Percentiles rank a stretch among this genome's conserved stretches.
These are phyloP conservation scores for Acmispon strigosus DNA, from an alignment of 306 rosid genomes.

Conservation along the genomic window DNA sequence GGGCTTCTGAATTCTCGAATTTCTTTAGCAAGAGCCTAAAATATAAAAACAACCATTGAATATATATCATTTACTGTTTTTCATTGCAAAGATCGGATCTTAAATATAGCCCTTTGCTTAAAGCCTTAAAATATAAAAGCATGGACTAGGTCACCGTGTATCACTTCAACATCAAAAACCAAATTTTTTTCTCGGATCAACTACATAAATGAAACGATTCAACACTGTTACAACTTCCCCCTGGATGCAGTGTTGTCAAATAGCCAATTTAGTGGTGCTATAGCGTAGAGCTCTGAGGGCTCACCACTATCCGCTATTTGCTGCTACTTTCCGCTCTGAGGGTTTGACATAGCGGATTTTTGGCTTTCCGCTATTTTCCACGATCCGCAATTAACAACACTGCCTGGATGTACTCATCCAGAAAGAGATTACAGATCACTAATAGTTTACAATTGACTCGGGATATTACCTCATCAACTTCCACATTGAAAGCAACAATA, in stretches of 20 bases:
- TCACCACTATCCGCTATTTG: too few species aligned
- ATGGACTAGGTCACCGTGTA: not conserved
- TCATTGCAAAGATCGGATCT: not conserved
- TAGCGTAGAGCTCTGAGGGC: too few species aligned
- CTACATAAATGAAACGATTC: too few species aligned
- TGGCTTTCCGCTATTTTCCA: too few species aligned
- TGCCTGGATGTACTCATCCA: not conserved
- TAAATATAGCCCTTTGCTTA: not conserved
- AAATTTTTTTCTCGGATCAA: too few species aligned
- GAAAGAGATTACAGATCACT: not conserved
- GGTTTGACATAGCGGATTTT: too few species aligned
- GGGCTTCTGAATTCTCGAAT: conserved; percentile 92
- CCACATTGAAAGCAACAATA: conserved; percentile 82
- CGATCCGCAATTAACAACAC: too few species aligned
- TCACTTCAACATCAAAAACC: not conserved
- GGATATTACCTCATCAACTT: conserved; percentile 78
- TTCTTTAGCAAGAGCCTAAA: conserved; percentile 81
- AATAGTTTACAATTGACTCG: not conserved
- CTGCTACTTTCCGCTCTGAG: too few species aligned
- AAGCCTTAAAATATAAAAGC: not conserved
- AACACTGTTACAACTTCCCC: not conserved
- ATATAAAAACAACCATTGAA: not conserved
- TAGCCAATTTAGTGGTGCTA: too few species aligned
- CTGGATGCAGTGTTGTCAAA: too few species aligned
- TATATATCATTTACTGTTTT: not conserved